Evolutionary conservation across 352 stramenopile species (phyloP), one percentile per base, ranked within the genome.

Genomic region (Phytophthora ramorum): DNA sequence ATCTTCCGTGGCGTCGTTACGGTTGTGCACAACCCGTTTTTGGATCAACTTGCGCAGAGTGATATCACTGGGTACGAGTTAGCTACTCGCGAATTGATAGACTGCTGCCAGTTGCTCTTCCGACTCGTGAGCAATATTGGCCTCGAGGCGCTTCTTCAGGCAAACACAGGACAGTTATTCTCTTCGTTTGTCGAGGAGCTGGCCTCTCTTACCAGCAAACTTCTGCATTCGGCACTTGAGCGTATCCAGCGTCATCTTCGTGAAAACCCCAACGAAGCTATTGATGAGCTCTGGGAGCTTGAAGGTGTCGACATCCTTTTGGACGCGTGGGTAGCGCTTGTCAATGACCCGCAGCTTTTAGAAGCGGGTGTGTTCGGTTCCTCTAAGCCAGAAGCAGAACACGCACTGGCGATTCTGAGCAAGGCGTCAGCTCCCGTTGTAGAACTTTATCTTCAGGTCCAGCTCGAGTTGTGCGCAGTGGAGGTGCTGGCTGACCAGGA

Each of bases 271-370:
- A 72, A 75, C 32, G 77, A 90, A 8, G 53, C 71, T 0, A 80
- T 92, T 0, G 81, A 92, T 24, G 85, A 93, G 13, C 59, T 96
- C n/a, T 96, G 88, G 88, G 80, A 94, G 51, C 69, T 95, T 14
- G 88, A 96, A 52, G 88, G 83, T 5, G 60, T 96, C 12, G 86
- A 95, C 32, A 76, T 95, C 30, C 64, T 96, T 4, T 68, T 96
- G 22, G 88, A 96, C 63, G 86, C 86, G 3, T 96, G 88, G 88
- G 86, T 91, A 35, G 61, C 83, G 20, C 81, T 96, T 17, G 68
- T 85, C 20, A 87, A 85, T 37, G 76, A 92, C 45, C 75, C 78
- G 14, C 73, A 79, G 35, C 65, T 92, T 1, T 67, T 92, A 56
- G 71, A 73, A n/a, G 62, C 57, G 2, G 55, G 56, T 6, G 19